Conservation (phyloP, 2,329 filamentous ascomycete species). For the Fusarium chlamydosporum region DNA sequence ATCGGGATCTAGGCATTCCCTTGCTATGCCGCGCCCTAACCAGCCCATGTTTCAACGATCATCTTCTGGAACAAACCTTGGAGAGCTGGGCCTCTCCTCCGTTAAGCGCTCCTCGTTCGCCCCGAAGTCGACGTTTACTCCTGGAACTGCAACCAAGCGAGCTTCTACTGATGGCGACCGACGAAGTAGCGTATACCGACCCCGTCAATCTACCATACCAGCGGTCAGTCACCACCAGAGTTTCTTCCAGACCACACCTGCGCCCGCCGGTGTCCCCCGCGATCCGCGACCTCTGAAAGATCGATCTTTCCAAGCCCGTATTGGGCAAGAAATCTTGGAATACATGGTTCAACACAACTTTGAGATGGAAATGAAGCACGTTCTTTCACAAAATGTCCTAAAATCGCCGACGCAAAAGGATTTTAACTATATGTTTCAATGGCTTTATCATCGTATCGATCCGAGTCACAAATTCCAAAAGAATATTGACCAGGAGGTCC, state of each 20-base stretch:
- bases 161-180: slow-evolving; percentile 68
- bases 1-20: slow-evolving; percentile 86
- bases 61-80: slow-evolving; percentile 84
- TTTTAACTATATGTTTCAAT: slow-evolving; percentile 98
- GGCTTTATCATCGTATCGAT: slow-evolving; percentile 96
- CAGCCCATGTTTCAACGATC: slow-evolving; percentile 90
- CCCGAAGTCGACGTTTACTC: slow-evolving; percentile 77
- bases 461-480: slow-evolving; percentile 94
- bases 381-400: slow-evolving; percentile 89
- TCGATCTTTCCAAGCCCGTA: slow-evolving; percentile 81
- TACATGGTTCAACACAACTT: slow-evolving; percentile 96
- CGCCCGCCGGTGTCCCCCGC: slow-evolving; percentile 83
- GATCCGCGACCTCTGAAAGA: slow-evolving; percentile 92
- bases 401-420: slow-evolving; percentile 98
- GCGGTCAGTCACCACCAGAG: slow-evolving; percentile 88
- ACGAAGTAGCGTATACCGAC: slow-evolving; percentile 85
- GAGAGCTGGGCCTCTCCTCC: slow-evolving; percentile 84
- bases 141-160: slow-evolving; percentile 59
- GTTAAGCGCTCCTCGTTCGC: slow-evolving; percentile 86
- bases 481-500: slow-evolving; percentile 94
- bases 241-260: slow-evolving; percentile 91
- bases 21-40: slow-evolving; percentile 84
- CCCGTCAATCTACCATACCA: slow-evolving; percentile 76
- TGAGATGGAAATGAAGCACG: slow-evolving; percentile 97
- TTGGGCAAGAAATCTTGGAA: slow-evolving; percentile 90